phyloP scores from a whole-genome alignment of 345 rosid species.

The Salix caprea region DNA sequence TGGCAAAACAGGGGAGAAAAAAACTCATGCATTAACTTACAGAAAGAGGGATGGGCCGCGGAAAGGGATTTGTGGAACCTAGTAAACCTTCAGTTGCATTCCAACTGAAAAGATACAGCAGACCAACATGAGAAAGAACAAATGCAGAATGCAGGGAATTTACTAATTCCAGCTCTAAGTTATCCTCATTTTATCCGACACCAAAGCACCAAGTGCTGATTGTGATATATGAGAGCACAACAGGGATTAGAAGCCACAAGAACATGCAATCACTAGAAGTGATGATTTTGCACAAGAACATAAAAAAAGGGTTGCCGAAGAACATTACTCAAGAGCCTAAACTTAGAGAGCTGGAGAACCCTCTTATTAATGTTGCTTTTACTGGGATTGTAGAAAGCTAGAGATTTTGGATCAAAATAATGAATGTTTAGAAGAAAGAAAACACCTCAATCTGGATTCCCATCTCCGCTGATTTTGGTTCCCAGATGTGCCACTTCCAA shows the following conservation, averaged over 20 bases:
- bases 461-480: slow-evolving; percentile 10
- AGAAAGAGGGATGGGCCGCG: slow-evolving; percentile 62
- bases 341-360: not conserved
- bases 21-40: slow-evolving; percentile 34
- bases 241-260: not conserved
- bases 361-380: not conserved
- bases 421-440: not conserved
- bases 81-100: slow-evolving; percentile 61
- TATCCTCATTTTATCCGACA: not conserved
- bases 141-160: not conserved
- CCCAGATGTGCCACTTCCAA: slow-evolving; percentile 11
- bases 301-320: not conserved
- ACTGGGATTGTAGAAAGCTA: not conserved
- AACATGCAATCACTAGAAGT: not conserved
- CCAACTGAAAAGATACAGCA: slow-evolving; percentile 37
- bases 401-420: not conserved
- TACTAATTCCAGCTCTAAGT: not conserved
- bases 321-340: no score
- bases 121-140: not conserved
- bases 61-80: slow-evolving; percentile 53
- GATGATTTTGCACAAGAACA: not conserved
- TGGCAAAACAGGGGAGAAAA: not conserved
- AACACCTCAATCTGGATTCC: slow-evolving; percentile 17
- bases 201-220: not conserved
- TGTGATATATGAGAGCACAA: not conserved